Conservation (phyloP, 768 basidiomycete species). For the Lactarius quietus region DNA sequence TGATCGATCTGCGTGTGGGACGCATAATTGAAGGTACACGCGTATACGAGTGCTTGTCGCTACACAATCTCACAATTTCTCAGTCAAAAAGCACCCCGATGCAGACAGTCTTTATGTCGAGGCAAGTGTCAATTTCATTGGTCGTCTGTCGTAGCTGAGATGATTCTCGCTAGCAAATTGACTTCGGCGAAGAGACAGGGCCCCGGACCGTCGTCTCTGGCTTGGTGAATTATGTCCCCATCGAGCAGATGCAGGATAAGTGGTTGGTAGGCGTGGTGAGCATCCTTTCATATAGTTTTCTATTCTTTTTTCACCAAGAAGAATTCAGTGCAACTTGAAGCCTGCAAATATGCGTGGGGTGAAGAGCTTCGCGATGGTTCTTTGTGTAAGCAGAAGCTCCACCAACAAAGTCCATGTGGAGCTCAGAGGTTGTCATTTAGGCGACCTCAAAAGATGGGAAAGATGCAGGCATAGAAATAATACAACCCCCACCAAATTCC, state of each 20-base stretch:
- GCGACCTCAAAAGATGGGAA: slow-evolving; percentile 89
- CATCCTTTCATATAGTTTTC: neutral
- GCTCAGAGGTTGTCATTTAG: slow-evolving; percentile 38
- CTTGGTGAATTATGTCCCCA: slow-evolving; percentile 92
- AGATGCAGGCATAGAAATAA: slow-evolving; percentile 86
- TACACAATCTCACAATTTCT: slow-evolving; percentile 1
- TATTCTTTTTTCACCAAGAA: slow-evolving; percentile 2
- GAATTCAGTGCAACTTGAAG: slow-evolving; percentile 80
- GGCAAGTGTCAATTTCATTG: slow-evolving; percentile 38
- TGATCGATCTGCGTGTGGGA: slow-evolving; percentile 96
- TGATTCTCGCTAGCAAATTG: slow-evolving; percentile 69
- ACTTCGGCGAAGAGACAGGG: slow-evolving; percentile 91
- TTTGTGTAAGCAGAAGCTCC: slow-evolving; percentile 56
- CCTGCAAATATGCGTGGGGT: slow-evolving; percentile 96
- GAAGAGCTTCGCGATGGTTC: slow-evolving; percentile 98
- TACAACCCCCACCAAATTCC: slow-evolving; percentile 79
- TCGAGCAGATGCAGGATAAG: slow-evolving; percentile 87
- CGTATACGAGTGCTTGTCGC: neutral
- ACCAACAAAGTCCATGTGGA: neutral
- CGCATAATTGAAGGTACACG: slow-evolving; percentile 82
- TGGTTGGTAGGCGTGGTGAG: slow-evolving; percentile 80
- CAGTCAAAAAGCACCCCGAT: slow-evolving; percentile 91
- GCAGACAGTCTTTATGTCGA: slow-evolving; percentile 98
- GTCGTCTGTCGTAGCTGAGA: slow-evolving; percentile 1
- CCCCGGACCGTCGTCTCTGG: slow-evolving; percentile 97